Evolutionary conservation across 2,329 filamentous ascomycete genomes (phyloP), one percentile per base, ranked within the genome.

Genomic region (Apiospora malaysiana): DNA sequence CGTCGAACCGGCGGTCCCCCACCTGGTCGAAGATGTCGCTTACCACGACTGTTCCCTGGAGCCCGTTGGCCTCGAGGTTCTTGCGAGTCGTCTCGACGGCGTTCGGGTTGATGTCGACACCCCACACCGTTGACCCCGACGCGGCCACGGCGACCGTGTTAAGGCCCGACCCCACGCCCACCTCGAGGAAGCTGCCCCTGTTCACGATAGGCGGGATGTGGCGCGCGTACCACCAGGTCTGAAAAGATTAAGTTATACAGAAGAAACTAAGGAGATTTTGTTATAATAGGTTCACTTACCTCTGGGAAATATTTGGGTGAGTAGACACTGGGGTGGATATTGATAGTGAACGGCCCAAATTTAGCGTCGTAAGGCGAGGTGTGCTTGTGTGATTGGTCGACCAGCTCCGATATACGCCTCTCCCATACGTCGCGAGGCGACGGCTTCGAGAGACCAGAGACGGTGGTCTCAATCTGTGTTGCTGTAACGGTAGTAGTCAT

Each of bases 41-140:
- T 0, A 63, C 12, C 56, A 18, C 25, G 27, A 63, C 56, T 16
- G 25, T 63, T n/a, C 56, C 56, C 37, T n/a, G 16, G 8, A 63
- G 56, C 56, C 56, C 56, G 56, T 63, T 63, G 56, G 12, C 56
- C 56, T 63, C 56, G 56, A 63, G 56, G 56, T 63, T 63, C 56
- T 63, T 37, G 56, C 56, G 56, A 21, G 56, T 63, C 56, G 56
- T 37, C 27, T 37, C 56, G 56, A 63, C 56, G 25, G 56, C 56
- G 56, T 63, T 5, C 56, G 56, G 56, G 56, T 63, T 63, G 37
- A 63, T 63, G 27, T 63, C 56, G 56, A 63, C 56, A 21, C 56
- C 56, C 56, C 27, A 63, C 25, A 63, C 56, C 25, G 56, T 56
- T 4, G 49, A 63, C 56, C 56, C 56, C 8, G 56, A 32, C 56